Conservation (phyloP, 805 yeast species). For the Isabelozyma gotoi region DNA sequence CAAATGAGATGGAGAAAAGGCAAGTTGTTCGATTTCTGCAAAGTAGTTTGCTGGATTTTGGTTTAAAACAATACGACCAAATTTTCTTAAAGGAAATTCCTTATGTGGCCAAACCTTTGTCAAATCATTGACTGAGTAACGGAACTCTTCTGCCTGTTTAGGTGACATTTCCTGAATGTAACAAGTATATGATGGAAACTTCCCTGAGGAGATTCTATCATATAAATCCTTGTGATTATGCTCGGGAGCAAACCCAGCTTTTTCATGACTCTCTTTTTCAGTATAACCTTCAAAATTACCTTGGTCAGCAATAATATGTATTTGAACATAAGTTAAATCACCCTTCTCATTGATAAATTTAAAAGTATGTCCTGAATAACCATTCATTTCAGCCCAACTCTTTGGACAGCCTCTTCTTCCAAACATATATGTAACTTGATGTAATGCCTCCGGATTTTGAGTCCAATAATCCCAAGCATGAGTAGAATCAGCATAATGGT, state of each 20-base stretch:
- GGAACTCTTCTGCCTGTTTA: slow-evolving; percentile 51
- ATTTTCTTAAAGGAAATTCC: slow-evolving; percentile 53
- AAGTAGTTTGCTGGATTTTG: slow-evolving; percentile 54
- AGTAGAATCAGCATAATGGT: slow-evolving; percentile 45
- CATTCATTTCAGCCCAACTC: slow-evolving; percentile 55
- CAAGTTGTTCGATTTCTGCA: slow-evolving; percentile 71
- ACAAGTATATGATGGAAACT: slow-evolving; percentile 50
- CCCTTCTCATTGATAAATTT: slow-evolving; percentile 54
- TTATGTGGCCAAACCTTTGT: slow-evolving; percentile 61
- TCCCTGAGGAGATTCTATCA: slow-evolving; percentile 47
- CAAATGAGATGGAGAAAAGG: slow-evolving; percentile 83
- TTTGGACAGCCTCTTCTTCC: slow-evolving; percentile 62
- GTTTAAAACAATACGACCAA: slow-evolving; percentile 56
- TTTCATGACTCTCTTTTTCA: slow-evolving; percentile 45
- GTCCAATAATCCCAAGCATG: slow-evolving; percentile 58
- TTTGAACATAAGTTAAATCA: slow-evolving; percentile 53
- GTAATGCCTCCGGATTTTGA: slow-evolving; percentile 55
- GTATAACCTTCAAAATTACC: slow-evolving; percentile 45
- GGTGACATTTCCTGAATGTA: slow-evolving; percentile 62
- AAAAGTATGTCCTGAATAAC: slow-evolving; percentile 66
- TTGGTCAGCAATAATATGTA: slow-evolving; percentile 51
- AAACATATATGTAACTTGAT: slow-evolving; percentile 57
- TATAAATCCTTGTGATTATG: slow-evolving; percentile 38
- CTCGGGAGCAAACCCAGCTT: slow-evolving; percentile 53
- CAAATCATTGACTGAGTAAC: slow-evolving; percentile 50